A percentile compares a stretch with the other conserved stretches of the same genome.
These are phyloP conservation scores for Xerocomellus dryophilus DNA, from an alignment of 768 basidiomycete species.

Conservation along the genomic window DNA sequence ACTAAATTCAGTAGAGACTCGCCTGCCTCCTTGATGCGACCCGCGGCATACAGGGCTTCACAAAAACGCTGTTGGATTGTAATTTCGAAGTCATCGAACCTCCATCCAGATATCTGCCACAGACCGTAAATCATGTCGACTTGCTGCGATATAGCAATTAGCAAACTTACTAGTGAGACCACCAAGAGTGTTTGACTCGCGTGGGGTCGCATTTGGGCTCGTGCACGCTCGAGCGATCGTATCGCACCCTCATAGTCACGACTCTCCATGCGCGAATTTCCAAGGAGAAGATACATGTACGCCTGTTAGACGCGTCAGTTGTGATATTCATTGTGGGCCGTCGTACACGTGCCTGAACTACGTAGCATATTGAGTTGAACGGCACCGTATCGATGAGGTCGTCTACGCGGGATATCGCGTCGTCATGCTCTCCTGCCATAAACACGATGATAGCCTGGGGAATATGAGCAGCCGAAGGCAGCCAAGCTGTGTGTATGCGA, in stretches of 20 bases:
- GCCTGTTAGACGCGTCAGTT: not conserved
- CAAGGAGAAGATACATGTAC: not conserved
- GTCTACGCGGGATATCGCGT: not conserved
- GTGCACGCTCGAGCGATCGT: not conserved
- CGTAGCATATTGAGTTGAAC: not conserved
- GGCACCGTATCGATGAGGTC: not conserved
- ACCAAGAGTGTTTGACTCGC: not conserved
- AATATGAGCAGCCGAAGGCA: not conserved
- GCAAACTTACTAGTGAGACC: not conserved
- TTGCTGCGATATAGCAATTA: not conserved
- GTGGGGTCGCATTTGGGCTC: no score
- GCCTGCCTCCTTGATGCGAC: not conserved
- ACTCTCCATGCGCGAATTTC: not conserved
- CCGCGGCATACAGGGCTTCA: not conserved
- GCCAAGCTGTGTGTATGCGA: not conserved
- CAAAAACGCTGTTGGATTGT: not conserved
- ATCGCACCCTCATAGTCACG: not conserved
- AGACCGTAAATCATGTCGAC: not conserved
- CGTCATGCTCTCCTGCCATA: not conserved
- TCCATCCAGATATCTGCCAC: not conserved
- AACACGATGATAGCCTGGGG: not conserved
- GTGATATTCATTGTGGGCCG: not conserved
- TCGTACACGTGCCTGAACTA: not conserved
- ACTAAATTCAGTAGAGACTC: not conserved
- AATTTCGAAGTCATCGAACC: not conserved